A percentile compares a stretch with the other conserved stretches of the same genome.
phyloP scores from a whole-genome alignment of 495 filamentous ascomycete species.

The Aspergillus hancockii region DNA sequence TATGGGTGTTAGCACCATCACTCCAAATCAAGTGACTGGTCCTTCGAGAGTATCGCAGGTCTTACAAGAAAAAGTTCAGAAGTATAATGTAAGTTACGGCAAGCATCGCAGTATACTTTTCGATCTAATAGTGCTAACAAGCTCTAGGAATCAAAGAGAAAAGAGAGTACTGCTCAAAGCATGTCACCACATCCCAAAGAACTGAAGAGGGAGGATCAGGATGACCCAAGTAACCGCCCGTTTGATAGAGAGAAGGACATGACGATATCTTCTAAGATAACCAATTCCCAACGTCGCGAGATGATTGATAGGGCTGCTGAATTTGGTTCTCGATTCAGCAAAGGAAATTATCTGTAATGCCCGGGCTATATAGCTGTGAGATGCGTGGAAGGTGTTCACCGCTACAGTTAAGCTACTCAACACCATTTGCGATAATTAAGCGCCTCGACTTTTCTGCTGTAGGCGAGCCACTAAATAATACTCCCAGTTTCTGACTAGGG shows the following conservation, averaged over 20 bases:
- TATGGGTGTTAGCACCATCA: constrained; percentile 61
- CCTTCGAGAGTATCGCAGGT: constrained; percentile 34
- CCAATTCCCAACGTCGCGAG: constrained; percentile 72
- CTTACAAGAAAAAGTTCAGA: constrained; percentile 55
- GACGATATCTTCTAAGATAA: constrained; percentile 69
- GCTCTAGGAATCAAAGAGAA: constrained; percentile 59
- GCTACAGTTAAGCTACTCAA: too few species aligned
- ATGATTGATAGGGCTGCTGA: constrained; percentile 78
- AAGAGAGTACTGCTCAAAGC: constrained; percentile 64
- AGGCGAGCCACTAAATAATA: too few species aligned
- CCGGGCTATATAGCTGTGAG: background rate
- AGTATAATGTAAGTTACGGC: constrained; percentile 54
- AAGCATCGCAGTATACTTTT: background rate
- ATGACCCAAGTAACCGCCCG: constrained; percentile 85
- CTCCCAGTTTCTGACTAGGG: too few species aligned
- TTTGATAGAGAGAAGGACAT: constrained; percentile 98
- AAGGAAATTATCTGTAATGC: constrained; percentile 54
- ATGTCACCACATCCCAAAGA: constrained; percentile 28
- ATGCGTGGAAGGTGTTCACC: too few species aligned
- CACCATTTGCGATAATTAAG: too few species aligned
- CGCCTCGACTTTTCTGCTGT: too few species aligned
- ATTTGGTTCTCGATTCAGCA: constrained; percentile 80
- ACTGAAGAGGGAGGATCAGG: constrained; percentile 76
- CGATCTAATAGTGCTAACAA: background rate
- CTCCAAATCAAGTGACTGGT: background rate